Base-by-base conservation (phyloP, 2,329 filamentous ascomycete genomes). In the Chalaropsis ovoidea region DNA sequence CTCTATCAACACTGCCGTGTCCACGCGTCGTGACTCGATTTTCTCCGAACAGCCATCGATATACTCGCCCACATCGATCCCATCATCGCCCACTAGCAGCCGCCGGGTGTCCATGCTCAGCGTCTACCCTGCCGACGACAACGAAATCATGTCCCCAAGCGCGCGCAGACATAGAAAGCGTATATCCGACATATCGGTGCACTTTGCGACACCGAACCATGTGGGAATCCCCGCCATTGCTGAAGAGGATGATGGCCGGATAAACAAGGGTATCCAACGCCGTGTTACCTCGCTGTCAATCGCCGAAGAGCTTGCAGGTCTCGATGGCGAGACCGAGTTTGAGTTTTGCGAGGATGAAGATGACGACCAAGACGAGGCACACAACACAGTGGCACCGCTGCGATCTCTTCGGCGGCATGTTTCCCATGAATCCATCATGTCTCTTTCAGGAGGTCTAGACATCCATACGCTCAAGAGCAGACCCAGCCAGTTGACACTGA, bases 351-450 rank as follows among this genome's bases (percentile, higher is more conserved):
- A 72, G 72, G 6, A 71, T 72, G 42, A 52, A 0, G 72, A 73
- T 22, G 71, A 72, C 7, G 73, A 72, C 3, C 73, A 72, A 2
- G 71, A 73, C 52, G 69, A 67, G 52, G 75, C 70, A 63, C 71
- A 71, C 69, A 74, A 73, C 58, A 75, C 75, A 64, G 73, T 69
- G 69, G 74, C 71, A 70, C 75, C 77, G 70, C 74, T 73, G 65
- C 77, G 76, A 64, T 74, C 75, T 1, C 75, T 92, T 3, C 87
- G 84, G 49, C 86, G 87, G 41, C 81, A 85, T 2, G 73, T 85
- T 1, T 96, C 92, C 1, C 90, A 95, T 70, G 92, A 96, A 73
- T 95, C 90, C 19, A 86, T 96, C 68, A 82, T 96, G 70, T 96
- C 92, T 0, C 82, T 96, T 1, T 84, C 86, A 0, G 91, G 90